phyloP scores from a whole-genome alignment of 1,284 basidiomycete species.

The Ustilago cynodontis region DNA sequence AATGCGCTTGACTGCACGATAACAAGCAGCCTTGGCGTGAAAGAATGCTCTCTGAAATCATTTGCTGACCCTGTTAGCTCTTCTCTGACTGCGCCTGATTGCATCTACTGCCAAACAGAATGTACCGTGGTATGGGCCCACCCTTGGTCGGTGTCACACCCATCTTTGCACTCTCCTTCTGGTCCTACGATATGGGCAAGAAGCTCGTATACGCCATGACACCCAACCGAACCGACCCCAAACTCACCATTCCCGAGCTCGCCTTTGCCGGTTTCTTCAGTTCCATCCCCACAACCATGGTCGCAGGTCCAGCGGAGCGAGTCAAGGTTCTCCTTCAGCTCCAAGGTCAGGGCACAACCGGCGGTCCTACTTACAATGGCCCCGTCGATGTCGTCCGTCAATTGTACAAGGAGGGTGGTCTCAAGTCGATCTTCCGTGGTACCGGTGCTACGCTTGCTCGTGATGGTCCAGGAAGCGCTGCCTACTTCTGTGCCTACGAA shows the following conservation, averaged over 20 bases:
- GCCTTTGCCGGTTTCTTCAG: slow-evolving; percentile 94
- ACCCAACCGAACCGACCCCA: slow-evolving; percentile 76
- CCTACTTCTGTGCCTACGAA: slow-evolving; percentile 98
- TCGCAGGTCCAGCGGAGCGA: slow-evolving; percentile 95
- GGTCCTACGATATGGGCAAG: slow-evolving; percentile 96
- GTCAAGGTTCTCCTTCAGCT: slow-evolving; percentile 95
- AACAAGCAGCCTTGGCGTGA: not conserved
- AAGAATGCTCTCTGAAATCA: not conserved
- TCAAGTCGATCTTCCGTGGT: slow-evolving; percentile 92
- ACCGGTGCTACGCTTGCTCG: slow-evolving; percentile 90
- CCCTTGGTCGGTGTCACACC: slow-evolving; percentile 96
- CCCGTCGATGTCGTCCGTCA: slow-evolving; percentile 91
- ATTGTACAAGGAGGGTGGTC: slow-evolving; percentile 92
- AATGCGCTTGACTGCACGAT: not conserved
- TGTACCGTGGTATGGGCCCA: slow-evolving; percentile 97
- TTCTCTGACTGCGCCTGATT: not conserved
- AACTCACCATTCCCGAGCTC: slow-evolving; percentile 83
- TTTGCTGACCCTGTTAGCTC: slow-evolving; percentile 1
- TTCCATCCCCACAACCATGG: slow-evolving; percentile 89
- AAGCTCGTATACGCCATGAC: slow-evolving; percentile 80
- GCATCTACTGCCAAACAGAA: slow-evolving; percentile 72
- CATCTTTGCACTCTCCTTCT: slow-evolving; percentile 98
- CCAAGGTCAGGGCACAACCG: slow-evolving; percentile 82
- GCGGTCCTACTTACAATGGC: slow-evolving; percentile 83
- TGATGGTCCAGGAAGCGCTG: slow-evolving; percentile 96